Base-by-base conservation (phyloP, 2,329 filamentous ascomycete species). In the Plectosphaerella sp. region DNA sequence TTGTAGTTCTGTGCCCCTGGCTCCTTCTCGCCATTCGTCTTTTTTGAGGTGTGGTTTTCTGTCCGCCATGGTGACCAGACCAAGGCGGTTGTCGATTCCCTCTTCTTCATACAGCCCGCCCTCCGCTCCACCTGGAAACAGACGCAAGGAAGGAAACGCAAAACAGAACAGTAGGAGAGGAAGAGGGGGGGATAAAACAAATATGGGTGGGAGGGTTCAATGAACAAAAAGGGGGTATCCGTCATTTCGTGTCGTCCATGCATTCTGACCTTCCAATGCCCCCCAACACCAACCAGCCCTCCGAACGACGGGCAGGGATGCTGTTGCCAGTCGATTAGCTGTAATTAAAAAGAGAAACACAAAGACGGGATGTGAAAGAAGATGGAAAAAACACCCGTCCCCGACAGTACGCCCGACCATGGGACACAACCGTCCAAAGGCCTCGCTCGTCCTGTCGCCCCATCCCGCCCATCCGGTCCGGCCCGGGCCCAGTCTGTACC, bases 161-260 rank as follows among this genome's bases (percentile, higher is more conserved):
- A 50, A 46, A 46, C 48, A 50, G 43, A 51, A 51, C 39, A 54
- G 55, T 48, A 56, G 54, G 51, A 50, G 42, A 49, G 45, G 48
- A 54, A 39, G 50, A 56, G 43, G 55, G 51, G 51, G 56, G 49
- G 54, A 47, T 55, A 55, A 57, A 52, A 51, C 41, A 43, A 43
- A 10, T 20, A 20, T 43, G 41, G 18, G 8, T 33, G 28, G 28
- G 28, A 33, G 28, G 11, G 28, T 33, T 33, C 28, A 33, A 5
- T 33, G 51, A 57, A 51, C 56, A 57, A 57, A 62, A 58, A 61
- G 62, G 57, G 70, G 70, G 70, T 73, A 74, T 74, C 70, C 71
- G 65, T 74, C 70, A 61, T 71, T 61, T 68, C 65, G 63, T 68
- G 65, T 73, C 70, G 62, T 73, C 67, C 70, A 72, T 71, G 61